phyloP scores from a whole-genome alignment of 495 filamentous ascomycete genomes.

The Zalerion maritima region DNA sequence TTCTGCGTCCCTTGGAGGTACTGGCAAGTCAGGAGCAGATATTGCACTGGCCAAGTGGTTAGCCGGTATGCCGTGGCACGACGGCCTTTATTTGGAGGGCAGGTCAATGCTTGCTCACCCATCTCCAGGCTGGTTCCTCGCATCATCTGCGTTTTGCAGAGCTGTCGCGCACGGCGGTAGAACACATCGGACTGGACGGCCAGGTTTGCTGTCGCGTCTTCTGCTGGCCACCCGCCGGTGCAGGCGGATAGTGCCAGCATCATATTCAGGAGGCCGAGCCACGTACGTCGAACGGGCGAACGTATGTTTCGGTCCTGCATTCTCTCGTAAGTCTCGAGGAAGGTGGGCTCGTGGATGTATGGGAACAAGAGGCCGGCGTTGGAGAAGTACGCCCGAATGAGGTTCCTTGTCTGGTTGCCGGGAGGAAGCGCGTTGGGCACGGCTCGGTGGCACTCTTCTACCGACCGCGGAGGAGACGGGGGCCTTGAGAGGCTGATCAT shows the following conservation, averaged over 20 bases:
- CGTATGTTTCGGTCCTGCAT: slow-evolving; percentile 14
- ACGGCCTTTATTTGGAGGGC: background rate
- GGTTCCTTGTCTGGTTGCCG: slow-evolving; percentile 7
- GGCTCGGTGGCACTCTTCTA: background rate
- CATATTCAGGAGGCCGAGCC: slow-evolving; percentile 12
- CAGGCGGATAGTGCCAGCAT: slow-evolving; percentile 9
- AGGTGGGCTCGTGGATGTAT: slow-evolving; percentile 16
- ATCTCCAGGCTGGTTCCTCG: slow-evolving; percentile 19
- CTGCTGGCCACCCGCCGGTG: no score
- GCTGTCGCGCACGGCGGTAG: slow-evolving; percentile 15
- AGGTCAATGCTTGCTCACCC: slow-evolving; percentile 12
- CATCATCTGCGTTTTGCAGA: slow-evolving; percentile 15
- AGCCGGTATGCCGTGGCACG: no score
- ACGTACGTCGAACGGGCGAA: slow-evolving; percentile 15
- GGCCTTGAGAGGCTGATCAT: slow-evolving; percentile 15
- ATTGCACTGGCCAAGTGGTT: slow-evolving; percentile 15
- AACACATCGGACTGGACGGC: slow-evolving; percentile 15
- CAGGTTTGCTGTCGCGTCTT: background rate
- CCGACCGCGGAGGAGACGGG: slow-evolving; percentile 4
- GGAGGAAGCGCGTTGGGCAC: slow-evolving; percentile 13
- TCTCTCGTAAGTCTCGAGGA: slow-evolving; percentile 18
- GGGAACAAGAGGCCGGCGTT: slow-evolving; percentile 23
- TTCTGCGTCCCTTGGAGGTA: slow-evolving; percentile 27
- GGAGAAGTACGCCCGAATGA: slow-evolving; percentile 18
- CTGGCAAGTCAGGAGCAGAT: slow-evolving; percentile 19